These are phyloP conservation scores for Podila epicladia DNA, from an alignment of 192 early-diverging fungal genomes.

Conservation along the genomic window DNA sequence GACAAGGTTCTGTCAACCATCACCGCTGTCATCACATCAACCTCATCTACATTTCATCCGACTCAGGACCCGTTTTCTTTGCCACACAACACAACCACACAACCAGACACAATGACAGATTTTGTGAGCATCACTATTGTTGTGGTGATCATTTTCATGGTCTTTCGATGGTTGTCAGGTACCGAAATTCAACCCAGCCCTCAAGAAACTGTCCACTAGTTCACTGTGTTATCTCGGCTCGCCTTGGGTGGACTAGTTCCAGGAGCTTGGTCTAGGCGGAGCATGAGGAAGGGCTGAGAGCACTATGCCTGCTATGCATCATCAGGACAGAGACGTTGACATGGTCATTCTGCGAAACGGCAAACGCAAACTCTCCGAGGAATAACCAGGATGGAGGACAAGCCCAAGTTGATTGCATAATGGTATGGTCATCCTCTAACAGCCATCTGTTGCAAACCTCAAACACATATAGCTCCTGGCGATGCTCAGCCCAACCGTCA, in stretches of 20 bases:
- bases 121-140: slow-evolving; percentile 66
- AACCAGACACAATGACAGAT: slow-evolving; percentile 61
- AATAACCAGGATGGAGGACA: too few relatives aligned
- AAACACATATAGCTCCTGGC: slow-evolving; percentile 26
- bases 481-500: slow-evolving; percentile 31
- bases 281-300: too few relatives aligned
- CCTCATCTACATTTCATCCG: not conserved
- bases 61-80: not conserved
- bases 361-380: too few relatives aligned
- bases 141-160: slow-evolving; percentile 66
- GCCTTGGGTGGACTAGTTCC: not conserved
- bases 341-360: too few relatives aligned
- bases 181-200: slow-evolving; percentile 6
- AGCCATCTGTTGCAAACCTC: too few relatives aligned
- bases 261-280: not conserved
- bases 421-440: too few relatives aligned
- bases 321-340: too few relatives aligned
- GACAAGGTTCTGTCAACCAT: too few relatives aligned
- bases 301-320: too few relatives aligned
- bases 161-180: slow-evolving; percentile 67
- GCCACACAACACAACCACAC: not conserved
- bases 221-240: not conserved
- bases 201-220: too few relatives aligned
- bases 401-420: too few relatives aligned
- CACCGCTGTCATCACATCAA: not conserved